Percentiles rank a stretch among this genome's conserved stretches.
Evolutionary conservation across 371 early-diverging fungal genomes (phyloP).

Genomic region (Rhizomucor miehei): DNA sequence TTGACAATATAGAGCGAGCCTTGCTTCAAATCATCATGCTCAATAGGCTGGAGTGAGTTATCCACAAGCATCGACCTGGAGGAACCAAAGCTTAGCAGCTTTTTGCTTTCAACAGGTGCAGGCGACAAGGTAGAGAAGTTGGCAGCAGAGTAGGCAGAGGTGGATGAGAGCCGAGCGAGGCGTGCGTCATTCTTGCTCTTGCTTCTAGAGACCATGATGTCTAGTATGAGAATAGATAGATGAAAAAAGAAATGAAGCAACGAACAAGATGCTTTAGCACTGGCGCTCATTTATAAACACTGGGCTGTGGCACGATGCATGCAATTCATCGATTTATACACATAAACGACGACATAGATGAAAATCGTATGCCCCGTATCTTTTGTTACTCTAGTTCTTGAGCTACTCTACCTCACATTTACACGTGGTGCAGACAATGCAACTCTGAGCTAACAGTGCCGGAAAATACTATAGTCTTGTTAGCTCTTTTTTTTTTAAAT

Average conservation of each 20-base stretch:
- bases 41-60: constrained; percentile 10
- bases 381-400: not conserved
- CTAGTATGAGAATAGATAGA: constrained; percentile 1
- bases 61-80: constrained; percentile 1
- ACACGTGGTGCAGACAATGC: too few species aligned
- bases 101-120: constrained; percentile 8
- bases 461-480: too few species aligned
- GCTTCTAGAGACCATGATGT: constrained; percentile 7
- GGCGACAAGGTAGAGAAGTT: constrained; percentile 14
- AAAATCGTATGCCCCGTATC: not conserved
- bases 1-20: constrained; percentile 33
- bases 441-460: too few species aligned
- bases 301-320: too few species aligned
- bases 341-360: not conserved
- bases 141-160: constrained; percentile 4
- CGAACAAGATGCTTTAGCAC: too few species aligned
- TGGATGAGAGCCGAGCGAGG: constrained; percentile 4
- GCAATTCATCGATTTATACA: too few species aligned
- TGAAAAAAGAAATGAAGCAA: not conserved
- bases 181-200: constrained; percentile 14
- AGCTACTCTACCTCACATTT: too few species aligned
- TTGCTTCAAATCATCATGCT: constrained; percentile 28
- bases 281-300: too few species aligned
- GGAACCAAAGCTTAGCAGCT: constrained; percentile 15
- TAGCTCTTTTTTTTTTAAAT: too few species aligned